These are phyloP conservation scores for Schoenoplectus triqueter DNA, from an alignment of 202 grass and related monocot species.

Conservation along the genomic window DNA sequence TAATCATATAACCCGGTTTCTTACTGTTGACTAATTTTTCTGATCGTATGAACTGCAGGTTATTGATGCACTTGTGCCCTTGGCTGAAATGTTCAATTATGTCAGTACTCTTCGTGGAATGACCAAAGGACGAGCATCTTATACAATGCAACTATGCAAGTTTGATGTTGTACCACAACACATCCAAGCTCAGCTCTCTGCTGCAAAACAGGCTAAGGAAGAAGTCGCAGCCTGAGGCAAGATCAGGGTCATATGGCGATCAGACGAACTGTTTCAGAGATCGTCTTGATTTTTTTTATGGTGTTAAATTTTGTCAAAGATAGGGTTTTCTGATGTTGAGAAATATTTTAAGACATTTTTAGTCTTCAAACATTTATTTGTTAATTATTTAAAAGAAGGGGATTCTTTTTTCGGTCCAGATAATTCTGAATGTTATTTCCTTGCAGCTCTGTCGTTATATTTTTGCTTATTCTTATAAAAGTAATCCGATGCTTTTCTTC, in stretches of 20 bases:
- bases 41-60: slow-evolving; percentile 47
- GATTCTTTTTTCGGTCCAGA: background rate
- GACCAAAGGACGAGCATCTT: slow-evolving; percentile 92
- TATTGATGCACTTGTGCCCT: slow-evolving; percentile 76
- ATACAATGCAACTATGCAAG: slow-evolving; percentile 91
- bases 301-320: slow-evolving; percentile 44
- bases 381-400: background rate
- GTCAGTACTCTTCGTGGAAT: slow-evolving; percentile 85
- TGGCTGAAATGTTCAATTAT: slow-evolving; percentile 99
- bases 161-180: slow-evolving; percentile 87
- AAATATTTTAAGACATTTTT: slow-evolving; percentile 64
- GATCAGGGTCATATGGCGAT: background rate
- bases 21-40: background rate
- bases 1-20: background rate
- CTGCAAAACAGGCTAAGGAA: slow-evolving; percentile 55
- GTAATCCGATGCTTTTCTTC: background rate
- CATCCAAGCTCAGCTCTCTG: slow-evolving; percentile 81
- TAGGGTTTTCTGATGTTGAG: slow-evolving; percentile 44
- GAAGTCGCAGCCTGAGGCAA: slow-evolving; percentile 63
- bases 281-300: slow-evolving; percentile 43
- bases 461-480: background rate
- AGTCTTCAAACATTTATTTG: background rate
- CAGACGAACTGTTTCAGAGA: background rate
- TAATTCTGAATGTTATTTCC: background rate
- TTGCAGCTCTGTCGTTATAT: background rate